Percentiles rank a stretch among this genome's conserved stretches.
phyloP scores from a whole-genome alignment of 805 yeast species.

The Yarrowia osloensis region DNA sequence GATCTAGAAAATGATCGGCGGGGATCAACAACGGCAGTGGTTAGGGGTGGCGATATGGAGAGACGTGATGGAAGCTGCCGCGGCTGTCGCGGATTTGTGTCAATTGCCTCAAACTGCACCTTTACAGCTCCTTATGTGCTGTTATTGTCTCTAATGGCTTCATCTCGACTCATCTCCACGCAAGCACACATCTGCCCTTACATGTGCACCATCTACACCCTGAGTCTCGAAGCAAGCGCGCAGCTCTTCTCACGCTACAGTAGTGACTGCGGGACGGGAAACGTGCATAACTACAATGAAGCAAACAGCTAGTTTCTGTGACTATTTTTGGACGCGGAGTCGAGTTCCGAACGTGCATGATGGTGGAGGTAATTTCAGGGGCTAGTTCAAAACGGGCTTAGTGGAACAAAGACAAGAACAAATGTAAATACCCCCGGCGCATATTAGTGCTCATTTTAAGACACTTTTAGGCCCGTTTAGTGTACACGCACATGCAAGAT shows the following conservation, averaged over 20 bases:
- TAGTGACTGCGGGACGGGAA: neutral
- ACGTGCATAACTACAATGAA: neutral
- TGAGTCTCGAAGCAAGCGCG: neutral
- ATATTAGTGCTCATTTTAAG: neutral
- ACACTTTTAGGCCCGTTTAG: neutral
- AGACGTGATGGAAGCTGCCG: neutral
- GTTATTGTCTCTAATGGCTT: no score
- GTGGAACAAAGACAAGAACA: neutral
- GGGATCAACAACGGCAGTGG: conserved; percentile 4
- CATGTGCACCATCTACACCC: conserved; percentile 8
- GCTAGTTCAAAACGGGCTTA: neutral
- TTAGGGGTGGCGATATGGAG: neutral
- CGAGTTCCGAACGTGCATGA: neutral
- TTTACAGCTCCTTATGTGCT: no score
- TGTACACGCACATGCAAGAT: neutral
- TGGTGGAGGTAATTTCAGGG: neutral
- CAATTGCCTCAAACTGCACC: no score
- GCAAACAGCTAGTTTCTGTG: neutral
- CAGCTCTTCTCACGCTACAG: neutral
- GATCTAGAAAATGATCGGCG: conserved; percentile 6
- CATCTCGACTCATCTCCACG: no score
- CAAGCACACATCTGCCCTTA: neutral
- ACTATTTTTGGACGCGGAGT: neutral
- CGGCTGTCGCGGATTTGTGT: no score
- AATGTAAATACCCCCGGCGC: neutral